Evolutionary conservation across 2,329 filamentous ascomycete species (phyloP).

Genomic region (Venturia oleaginea): DNA sequence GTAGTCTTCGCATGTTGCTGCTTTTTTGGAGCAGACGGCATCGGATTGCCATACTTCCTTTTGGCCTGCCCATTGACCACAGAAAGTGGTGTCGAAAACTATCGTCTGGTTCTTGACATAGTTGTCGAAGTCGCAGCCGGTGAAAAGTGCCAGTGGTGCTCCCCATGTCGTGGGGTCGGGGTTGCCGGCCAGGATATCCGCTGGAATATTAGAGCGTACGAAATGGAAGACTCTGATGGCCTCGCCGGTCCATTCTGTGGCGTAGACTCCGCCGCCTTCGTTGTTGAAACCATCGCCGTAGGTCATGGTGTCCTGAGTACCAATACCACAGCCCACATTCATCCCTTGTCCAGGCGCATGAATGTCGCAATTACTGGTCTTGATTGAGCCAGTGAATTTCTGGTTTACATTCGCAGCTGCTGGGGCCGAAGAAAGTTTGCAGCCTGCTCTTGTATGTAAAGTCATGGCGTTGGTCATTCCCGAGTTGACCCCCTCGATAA

Average conservation of each 20-base stretch:
- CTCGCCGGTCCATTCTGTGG: slow-evolving; percentile 55
- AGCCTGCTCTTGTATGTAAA: slow-evolving; percentile 38
- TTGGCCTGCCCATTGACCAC: slow-evolving; percentile 74
- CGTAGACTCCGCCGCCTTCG: slow-evolving; percentile 37
- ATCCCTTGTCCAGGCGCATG: slow-evolving; percentile 29
- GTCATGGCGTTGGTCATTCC: slow-evolving; percentile 35
- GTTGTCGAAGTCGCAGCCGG: slow-evolving; percentile 58
- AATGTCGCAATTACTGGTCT: slow-evolving; percentile 41
- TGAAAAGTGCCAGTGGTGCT: slow-evolving; percentile 57
- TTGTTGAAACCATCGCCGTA: slow-evolving; percentile 48
- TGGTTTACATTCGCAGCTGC: slow-evolving; percentile 24
- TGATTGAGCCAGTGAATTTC: slow-evolving; percentile 41
- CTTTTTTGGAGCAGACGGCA: slow-evolving; percentile 50
- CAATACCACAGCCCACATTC: slow-evolving; percentile 36
- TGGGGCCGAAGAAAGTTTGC: slow-evolving; percentile 28
- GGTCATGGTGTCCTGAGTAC: slow-evolving; percentile 28
- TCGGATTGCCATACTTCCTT: slow-evolving; percentile 49
- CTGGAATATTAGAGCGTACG: slow-evolving; percentile 54
- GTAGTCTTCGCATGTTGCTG: slow-evolving; percentile 59
- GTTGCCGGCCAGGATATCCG: slow-evolving; percentile 48
- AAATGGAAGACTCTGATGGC: slow-evolving; percentile 80
- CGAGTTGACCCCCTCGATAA: slow-evolving; percentile 40
- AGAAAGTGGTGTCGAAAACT: slow-evolving; percentile 76
- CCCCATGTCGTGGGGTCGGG: slow-evolving; percentile 65
- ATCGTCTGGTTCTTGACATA: slow-evolving; percentile 68